phyloP scores from a whole-genome alignment of 352 stramenopile species.

The Globisporangium mamillatum region DNA sequence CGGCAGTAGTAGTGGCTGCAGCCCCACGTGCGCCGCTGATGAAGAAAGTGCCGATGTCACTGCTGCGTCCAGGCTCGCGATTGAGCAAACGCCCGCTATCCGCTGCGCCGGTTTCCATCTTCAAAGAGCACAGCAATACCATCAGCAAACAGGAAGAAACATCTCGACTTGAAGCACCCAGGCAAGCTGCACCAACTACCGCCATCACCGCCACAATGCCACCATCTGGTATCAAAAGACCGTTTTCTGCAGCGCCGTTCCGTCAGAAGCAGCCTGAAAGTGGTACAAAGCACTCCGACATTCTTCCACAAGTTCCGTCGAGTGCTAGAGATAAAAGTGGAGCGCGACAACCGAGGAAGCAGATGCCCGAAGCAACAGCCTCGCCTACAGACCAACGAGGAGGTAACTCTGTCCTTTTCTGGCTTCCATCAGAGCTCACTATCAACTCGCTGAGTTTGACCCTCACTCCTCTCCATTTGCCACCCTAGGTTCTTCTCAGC shows the following conservation, averaged over 20 bases:
- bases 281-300: background rate
- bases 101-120: conserved; percentile 12
- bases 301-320: background rate
- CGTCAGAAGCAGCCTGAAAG: background rate
- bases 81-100: conserved; percentile 11
- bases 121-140: conserved; percentile 6
- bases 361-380: background rate
- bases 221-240: background rate
- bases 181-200: background rate
- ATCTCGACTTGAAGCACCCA: background rate
- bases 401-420: background rate
- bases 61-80: conserved; percentile 11
- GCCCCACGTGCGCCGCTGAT: background rate
- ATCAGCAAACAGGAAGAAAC: background rate
- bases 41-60: conserved; percentile 8
- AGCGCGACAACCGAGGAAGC: background rate
- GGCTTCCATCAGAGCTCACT: no score
- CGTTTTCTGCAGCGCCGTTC: background rate
- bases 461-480: no score
- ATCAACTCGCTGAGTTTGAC: background rate
- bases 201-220: background rate
- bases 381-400: background rate
- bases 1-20: background rate
- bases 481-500: background rate
- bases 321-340: background rate